Conservation (phyloP, 1,284 basidiomycete species). For the Tilletiopsis washingtonensis region DNA sequence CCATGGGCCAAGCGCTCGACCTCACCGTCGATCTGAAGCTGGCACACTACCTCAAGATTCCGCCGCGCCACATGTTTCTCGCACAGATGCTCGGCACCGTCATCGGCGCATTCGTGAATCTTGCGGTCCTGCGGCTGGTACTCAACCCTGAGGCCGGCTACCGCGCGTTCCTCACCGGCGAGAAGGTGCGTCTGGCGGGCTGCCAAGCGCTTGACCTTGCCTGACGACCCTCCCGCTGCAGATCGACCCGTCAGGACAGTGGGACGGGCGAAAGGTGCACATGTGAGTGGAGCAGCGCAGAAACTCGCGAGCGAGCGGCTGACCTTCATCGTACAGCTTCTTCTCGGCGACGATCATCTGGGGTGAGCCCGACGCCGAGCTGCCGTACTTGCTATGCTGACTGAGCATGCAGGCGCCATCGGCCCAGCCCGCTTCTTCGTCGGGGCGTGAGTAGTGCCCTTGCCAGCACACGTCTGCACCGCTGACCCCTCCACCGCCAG, state of each 20-base stretch:
- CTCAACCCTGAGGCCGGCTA: slow-evolving; percentile 39
- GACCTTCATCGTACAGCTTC: too few species aligned
- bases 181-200: too few species aligned
- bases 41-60: slow-evolving; percentile 46
- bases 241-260: slow-evolving; percentile 52
- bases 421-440: slow-evolving; percentile 51
- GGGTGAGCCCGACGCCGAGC: too few species aligned
- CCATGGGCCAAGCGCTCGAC: slow-evolving; percentile 45
- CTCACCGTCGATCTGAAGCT: slow-evolving; percentile 52
- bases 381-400: too few species aligned
- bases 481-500: too few species aligned
- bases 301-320: too few species aligned
- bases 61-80: slow-evolving; percentile 52
- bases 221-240: too few species aligned
- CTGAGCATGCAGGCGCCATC: too few species aligned
- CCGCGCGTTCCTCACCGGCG: slow-evolving; percentile 47
- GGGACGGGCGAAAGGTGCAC: slow-evolving; percentile 45
- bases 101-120: slow-evolving; percentile 50
- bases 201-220: too few species aligned
- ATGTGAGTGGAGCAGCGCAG: too few species aligned
- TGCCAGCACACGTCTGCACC: too few species aligned
- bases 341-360: slow-evolving; percentile 50
- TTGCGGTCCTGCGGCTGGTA: slow-evolving; percentile 49
- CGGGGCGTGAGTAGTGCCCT: too few species aligned
- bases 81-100: slow-evolving; percentile 52